Percentiles rank a stretch among this genome's conserved stretches.
Conservation (phyloP, 2,329 filamentous ascomycete species). For the Pseudogymnoascus sp. region DNA sequence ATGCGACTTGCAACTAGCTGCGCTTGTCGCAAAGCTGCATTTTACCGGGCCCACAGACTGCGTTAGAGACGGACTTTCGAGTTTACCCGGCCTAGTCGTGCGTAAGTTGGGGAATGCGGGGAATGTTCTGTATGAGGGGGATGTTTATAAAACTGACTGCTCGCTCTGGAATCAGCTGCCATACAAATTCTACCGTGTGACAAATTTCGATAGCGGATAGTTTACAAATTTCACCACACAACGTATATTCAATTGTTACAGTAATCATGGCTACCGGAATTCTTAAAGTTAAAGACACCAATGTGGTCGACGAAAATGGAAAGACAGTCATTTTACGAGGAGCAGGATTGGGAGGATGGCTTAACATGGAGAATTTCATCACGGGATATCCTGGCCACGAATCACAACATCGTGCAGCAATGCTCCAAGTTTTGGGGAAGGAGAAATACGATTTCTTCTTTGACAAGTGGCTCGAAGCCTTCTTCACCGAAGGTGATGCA, state of each 20-base stretch:
- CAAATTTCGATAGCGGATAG: neutral
- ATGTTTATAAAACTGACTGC: neutral
- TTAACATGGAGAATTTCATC: slow-evolving; percentile 55
- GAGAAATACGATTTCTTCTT: slow-evolving; percentile 54
- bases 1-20: neutral
- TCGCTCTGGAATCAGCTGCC: neutral
- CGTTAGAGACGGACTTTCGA: neutral
- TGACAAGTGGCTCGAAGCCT: slow-evolving; percentile 48
- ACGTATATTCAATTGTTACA: neutral
- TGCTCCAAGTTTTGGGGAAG: slow-evolving; percentile 44
- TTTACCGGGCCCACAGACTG: neutral
- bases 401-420: slow-evolving; percentile 45
- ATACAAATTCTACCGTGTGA: neutral
- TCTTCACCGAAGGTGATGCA: slow-evolving; percentile 51
- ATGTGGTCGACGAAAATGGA: slow-evolving; percentile 31
- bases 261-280: slow-evolving; percentile 24
- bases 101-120: neutral
- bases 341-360: slow-evolving; percentile 36
- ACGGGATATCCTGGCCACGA: slow-evolving; percentile 54
- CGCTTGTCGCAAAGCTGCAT: neutral
- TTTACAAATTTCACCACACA: neutral
- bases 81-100: slow-evolving; percentile 2
- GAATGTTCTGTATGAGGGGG: neutral
- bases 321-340: slow-evolving; percentile 34
- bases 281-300: slow-evolving; percentile 30